Evolutionary conservation across 2,329 filamentous ascomycete species (phyloP).

Genomic region (Aspergillus latus): DNA sequence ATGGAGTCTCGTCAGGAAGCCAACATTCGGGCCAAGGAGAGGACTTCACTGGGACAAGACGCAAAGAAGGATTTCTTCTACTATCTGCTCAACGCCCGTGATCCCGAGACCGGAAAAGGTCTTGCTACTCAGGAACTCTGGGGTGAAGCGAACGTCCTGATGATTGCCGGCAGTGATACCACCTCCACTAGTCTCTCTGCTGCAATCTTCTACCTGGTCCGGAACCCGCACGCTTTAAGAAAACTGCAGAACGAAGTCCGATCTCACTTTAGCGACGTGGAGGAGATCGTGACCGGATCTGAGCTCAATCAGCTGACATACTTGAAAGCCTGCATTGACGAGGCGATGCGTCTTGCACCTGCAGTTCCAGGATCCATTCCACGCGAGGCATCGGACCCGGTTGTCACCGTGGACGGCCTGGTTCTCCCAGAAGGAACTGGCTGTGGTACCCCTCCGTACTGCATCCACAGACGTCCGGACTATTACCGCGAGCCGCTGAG

Average conservation of each 20-base stretch:
- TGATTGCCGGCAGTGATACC: conserved; percentile 71
- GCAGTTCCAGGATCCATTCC: conserved; percentile 41
- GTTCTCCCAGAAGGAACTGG: conserved; percentile 55
- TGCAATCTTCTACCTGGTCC: conserved; percentile 43
- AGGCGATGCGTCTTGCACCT: conserved; percentile 43
- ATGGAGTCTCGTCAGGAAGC: conserved; percentile 68
- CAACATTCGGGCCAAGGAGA: conserved; percentile 61
- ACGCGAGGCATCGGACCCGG: conserved; percentile 41
- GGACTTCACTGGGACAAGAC: conserved; percentile 59
- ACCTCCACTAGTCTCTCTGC: conserved; percentile 62
- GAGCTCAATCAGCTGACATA: conserved; percentile 40
- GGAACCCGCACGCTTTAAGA: conserved; percentile 31
- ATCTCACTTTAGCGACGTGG: conserved; percentile 33
- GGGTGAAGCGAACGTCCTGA: conserved; percentile 70
- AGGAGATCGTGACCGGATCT: conserved; percentile 39
- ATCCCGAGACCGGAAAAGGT: conserved; percentile 68
- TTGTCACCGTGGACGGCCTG: conserved; percentile 39
- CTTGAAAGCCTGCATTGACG: conserved; percentile 44
- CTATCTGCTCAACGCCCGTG: conserved; percentile 68
- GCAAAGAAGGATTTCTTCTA: conserved; percentile 75
- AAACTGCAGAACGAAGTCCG: conserved; percentile 40
- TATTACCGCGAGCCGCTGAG: conserved; percentile 62
- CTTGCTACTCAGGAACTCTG: conserved; percentile 67
- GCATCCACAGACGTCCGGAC: conserved; percentile 64
- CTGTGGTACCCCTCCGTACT: conserved; percentile 66